Percentiles rank a stretch among this genome's conserved stretches.
These are phyloP conservation scores for Tetrapisispora pingtungensis DNA, from an alignment of 805 yeast species.

Conservation along the genomic window DNA sequence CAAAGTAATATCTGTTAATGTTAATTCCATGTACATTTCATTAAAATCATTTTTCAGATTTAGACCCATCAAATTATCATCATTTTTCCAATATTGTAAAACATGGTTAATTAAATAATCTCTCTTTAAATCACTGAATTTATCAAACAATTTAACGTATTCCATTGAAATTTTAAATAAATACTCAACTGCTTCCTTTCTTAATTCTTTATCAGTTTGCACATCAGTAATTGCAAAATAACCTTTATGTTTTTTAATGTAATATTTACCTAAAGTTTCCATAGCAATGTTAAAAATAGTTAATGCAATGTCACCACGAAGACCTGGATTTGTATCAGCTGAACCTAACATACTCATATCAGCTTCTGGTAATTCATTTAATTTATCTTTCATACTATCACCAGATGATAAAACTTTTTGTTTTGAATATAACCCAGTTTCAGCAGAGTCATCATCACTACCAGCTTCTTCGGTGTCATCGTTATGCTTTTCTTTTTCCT, in stretches of 20 bases:
- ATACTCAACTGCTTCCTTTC: constrained; percentile 19
- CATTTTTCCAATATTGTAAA: constrained; percentile 40
- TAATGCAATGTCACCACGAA: constrained; percentile 62
- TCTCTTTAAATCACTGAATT: constrained; percentile 61
- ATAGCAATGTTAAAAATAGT: constrained; percentile 61
- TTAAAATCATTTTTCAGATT: constrained; percentile 18
- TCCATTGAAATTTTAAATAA: constrained; percentile 35
- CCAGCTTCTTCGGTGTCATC: constrained; percentile 27
- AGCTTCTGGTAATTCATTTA: constrained; percentile 74
- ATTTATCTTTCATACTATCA: constrained; percentile 49
- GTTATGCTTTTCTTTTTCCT: constrained; percentile 26
- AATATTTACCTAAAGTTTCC: constrained; percentile 33
- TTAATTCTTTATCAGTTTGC: constrained; percentile 28
- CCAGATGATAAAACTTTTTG: constrained; percentile 41
- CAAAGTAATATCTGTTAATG: constrained; percentile 49
- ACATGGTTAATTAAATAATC: constrained; percentile 57
- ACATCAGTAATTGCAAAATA: constrained; percentile 24
- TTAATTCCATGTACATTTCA: constrained; percentile 31
- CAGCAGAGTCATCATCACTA: constrained; percentile 7
- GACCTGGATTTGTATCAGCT: constrained; percentile 73
- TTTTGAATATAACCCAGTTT: constrained; percentile 6
- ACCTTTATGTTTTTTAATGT: constrained; percentile 26
- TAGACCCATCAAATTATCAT: constrained; percentile 27
- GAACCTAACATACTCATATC: constrained; percentile 78
- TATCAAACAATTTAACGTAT: constrained; percentile 52